phyloP scores from a whole-genome alignment of 2,329 filamentous ascomycete species.

The Sphaerulina musiva region DNA sequence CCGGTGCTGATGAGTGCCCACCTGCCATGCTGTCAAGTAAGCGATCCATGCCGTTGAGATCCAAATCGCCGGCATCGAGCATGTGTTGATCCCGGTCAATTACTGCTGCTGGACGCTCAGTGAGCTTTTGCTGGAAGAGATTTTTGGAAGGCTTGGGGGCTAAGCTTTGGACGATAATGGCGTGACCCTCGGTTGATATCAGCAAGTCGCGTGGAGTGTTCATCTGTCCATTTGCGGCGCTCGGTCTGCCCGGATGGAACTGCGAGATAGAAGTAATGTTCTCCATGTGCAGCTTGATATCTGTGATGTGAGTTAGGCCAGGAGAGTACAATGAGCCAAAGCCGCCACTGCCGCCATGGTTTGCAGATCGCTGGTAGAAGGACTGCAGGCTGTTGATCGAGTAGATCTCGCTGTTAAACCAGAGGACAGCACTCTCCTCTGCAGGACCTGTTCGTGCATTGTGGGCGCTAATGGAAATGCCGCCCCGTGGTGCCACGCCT shows the following conservation, averaged over 20 bases:
- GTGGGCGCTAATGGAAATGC: conserved; percentile 37
- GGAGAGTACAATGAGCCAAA: conserved; percentile 38
- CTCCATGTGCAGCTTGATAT: conserved; percentile 39
- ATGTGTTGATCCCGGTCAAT: conserved; percentile 38
- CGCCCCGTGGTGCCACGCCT: conserved; percentile 34
- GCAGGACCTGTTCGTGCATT: conserved; percentile 29
- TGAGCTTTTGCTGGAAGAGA: conserved; percentile 31
- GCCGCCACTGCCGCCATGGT: conserved; percentile 22
- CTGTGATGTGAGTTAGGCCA: conserved; percentile 38
- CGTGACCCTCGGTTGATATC: conserved; percentile 40
- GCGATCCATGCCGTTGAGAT: conserved; percentile 44
- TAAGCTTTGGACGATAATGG: conserved; percentile 38
- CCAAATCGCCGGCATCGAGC: conserved; percentile 41
- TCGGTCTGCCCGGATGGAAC: conserved; percentile 32
- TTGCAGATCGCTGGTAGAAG: conserved; percentile 41
- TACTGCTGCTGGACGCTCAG: conserved; percentile 14
- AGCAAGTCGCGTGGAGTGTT: conserved; percentile 41
- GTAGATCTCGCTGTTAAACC: conserved; percentile 42
- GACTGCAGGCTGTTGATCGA: conserved; percentile 41
- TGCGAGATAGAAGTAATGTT: conserved; percentile 40
- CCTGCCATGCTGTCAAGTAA: conserved; percentile 37
- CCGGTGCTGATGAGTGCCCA: conserved; percentile 22
- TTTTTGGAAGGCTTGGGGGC: conserved; percentile 30
- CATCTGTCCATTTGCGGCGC: conserved; percentile 37
- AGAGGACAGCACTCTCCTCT: conserved; percentile 44